phyloP scores from a whole-genome alignment of 495 filamentous ascomycete genomes.

The Cenococcum geophilum region DNA sequence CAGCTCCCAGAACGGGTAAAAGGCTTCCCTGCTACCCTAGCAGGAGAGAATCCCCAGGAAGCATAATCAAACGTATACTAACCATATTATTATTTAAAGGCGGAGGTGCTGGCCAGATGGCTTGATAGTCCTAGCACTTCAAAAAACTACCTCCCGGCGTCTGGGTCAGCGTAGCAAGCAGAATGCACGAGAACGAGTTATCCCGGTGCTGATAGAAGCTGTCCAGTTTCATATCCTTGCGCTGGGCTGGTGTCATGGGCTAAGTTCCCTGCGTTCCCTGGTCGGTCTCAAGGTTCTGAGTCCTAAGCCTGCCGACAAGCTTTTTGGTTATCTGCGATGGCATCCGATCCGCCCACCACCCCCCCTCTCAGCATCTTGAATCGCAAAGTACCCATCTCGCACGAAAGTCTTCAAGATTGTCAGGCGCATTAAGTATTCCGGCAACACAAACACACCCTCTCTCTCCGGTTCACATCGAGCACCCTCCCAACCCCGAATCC shows the following conservation, averaged over 20 bases:
- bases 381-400: not conserved
- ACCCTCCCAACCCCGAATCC: not conserved
- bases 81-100: slow-evolving; percentile 8
- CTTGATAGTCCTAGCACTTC: not conserved
- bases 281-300: too few species aligned
- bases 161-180: not conserved
- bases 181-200: not conserved
- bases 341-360: too few species aligned
- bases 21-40: not conserved
- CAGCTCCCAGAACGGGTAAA: not conserved
- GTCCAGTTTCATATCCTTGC: not conserved
- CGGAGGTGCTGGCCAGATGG: slow-evolving; percentile 7
- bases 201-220: not conserved
- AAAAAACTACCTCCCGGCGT: not conserved
- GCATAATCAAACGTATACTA: not conserved
- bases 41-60: too few species aligned
- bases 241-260: not conserved
- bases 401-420: not conserved
- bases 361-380: not conserved
- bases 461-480: not conserved
- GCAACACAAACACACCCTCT: not conserved
- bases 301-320: too few species aligned
- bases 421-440: not conserved
- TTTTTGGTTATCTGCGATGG: too few species aligned
- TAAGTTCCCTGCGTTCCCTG: not conserved